These are phyloP conservation scores for Ettlia oleoabundans DNA, from an alignment of 139 green algal species.

Conservation along the genomic window DNA sequence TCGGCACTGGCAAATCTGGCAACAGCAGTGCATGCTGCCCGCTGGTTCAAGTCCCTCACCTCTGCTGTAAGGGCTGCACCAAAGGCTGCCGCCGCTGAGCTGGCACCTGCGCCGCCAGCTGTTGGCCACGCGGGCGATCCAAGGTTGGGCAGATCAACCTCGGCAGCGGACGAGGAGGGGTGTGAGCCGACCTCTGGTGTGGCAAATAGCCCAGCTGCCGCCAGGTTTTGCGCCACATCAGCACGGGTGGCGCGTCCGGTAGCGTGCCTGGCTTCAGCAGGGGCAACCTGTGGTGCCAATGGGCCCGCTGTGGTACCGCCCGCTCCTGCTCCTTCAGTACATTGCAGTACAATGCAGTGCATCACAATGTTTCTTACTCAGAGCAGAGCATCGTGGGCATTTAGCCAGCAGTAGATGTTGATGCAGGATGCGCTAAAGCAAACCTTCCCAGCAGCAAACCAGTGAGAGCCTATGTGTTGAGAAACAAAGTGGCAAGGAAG, in stretches of 20 bases:
- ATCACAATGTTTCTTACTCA: too few relatives aligned
- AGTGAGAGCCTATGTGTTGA: too few relatives aligned
- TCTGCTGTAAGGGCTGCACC: constrained; percentile 3
- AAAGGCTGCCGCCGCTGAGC: not conserved
- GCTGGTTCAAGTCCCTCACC: too few relatives aligned
- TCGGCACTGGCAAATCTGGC: too few relatives aligned
- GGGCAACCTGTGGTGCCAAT: not conserved
- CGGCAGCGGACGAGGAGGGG: not conserved
- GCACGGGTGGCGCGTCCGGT: too few relatives aligned
- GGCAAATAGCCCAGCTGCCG: constrained; percentile 9
- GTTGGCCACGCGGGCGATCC: constrained; percentile 1
- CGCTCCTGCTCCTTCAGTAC: not conserved
- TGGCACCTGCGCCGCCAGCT: not conserved
- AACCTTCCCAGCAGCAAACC: too few relatives aligned
- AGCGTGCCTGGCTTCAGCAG: too few relatives aligned
- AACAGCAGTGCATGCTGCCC: not conserved
- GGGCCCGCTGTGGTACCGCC: not conserved
- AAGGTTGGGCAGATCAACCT: constrained; percentile 16
- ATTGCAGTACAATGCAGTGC: not conserved
- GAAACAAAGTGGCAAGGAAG: not conserved
- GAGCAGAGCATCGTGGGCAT: too few relatives aligned
- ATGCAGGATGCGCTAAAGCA: too few relatives aligned
- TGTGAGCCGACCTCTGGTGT: not conserved
- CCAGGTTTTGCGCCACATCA: constrained; percentile 2
- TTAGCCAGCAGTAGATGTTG: too few relatives aligned